A percentile compares a stretch with the other conserved stretches of the same genome.
phyloP scores from a whole-genome alignment of 2,329 filamentous ascomycete species.

The Aspergillus felis region DNA sequence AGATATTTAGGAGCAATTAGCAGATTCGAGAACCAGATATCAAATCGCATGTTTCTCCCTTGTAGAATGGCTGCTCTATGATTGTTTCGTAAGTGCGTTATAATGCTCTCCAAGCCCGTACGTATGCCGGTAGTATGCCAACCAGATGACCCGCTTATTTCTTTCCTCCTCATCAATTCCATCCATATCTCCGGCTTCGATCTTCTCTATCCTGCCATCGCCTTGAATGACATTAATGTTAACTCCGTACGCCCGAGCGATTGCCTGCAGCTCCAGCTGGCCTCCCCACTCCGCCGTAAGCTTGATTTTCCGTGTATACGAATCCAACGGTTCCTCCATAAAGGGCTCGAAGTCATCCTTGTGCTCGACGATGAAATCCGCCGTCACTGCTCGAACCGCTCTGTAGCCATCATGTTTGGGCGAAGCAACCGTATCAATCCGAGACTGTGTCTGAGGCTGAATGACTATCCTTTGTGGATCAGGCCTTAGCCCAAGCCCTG shows the following conservation, averaged over 20 bases:
- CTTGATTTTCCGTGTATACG: constrained; percentile 71
- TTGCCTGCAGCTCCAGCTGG: constrained; percentile 80
- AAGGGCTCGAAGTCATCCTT: constrained; percentile 81
- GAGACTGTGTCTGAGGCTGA: constrained; percentile 26
- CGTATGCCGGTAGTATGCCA: constrained; percentile 92
- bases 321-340: constrained; percentile 71
- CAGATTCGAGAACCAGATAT: not conserved
- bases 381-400: constrained; percentile 65
- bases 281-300: constrained; percentile 96
- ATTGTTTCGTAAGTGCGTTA: constrained; percentile 68
- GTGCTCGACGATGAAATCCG: constrained; percentile 70
- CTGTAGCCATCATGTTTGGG: constrained; percentile 55
- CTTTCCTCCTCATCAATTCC: constrained; percentile 41
- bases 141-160: constrained; percentile 65
- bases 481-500: constrained; percentile 37
- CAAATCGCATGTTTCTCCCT: constrained; percentile 1
- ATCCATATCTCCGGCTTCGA: constrained; percentile 51
- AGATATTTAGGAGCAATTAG: not conserved
- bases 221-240: constrained; percentile 80
- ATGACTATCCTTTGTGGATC: constrained; percentile 33
- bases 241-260: constrained; percentile 75
- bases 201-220: constrained; percentile 73
- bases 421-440: constrained; percentile 29
- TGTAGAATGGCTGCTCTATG: constrained; percentile 13
- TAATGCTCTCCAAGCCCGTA: constrained; percentile 97